A percentile compares a stretch with the other conserved stretches of the same genome.
Conservation (phyloP, 176 grass and related monocot species). For the barley (Hordeum vulgare) region MorexV3_pseudomolecules_assembly NC_058521.1:22979140-22979639, state of each 20-base stretch:
- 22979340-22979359: background rate
- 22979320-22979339: background rate
- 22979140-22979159: no score
- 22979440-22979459: background rate
- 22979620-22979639: background rate
- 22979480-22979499: background rate
- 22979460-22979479: background rate
- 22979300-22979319: background rate
- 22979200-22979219: background rate
- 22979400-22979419: background rate
- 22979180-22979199: background rate
- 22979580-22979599: background rate
- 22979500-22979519: background rate
- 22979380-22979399: background rate
- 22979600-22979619: background rate
- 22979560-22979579: background rate
- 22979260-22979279: background rate
- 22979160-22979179: background rate
- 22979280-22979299: background rate
- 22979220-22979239: background rate
- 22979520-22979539: background rate
- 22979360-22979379: background rate
- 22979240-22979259: background rate
- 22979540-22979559: background rate
- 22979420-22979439: background rate